Percentiles rank a stretch among this genome's conserved stretches.
Conservation (phyloP, 371 early-diverging fungal species). For the Rhizopus stolonifer region DNA sequence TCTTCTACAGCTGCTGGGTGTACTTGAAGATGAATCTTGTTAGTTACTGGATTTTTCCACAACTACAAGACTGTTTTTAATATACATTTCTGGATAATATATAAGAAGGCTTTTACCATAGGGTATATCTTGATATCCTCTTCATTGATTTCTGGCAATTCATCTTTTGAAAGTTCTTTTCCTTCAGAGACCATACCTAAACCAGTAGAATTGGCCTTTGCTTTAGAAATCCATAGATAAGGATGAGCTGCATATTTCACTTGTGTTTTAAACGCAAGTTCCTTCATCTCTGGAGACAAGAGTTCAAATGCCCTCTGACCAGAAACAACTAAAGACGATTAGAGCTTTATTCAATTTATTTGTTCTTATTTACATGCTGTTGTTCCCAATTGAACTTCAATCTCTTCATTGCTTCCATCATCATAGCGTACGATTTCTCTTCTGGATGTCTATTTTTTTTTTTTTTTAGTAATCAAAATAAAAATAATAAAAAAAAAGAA, state of each 20-base stretch:
- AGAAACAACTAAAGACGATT: slow-evolving; percentile 35
- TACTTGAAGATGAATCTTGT: slow-evolving; percentile 50
- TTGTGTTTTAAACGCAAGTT: slow-evolving; percentile 46
- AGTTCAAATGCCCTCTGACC: slow-evolving; percentile 51
- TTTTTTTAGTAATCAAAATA: no score
- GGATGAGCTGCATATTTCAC: slow-evolving; percentile 54
- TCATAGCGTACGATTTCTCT: slow-evolving; percentile 44
- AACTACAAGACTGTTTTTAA: slow-evolving; percentile 29
- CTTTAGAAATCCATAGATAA: slow-evolving; percentile 55
- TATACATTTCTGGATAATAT: no score
- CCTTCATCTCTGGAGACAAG: slow-evolving; percentile 44
- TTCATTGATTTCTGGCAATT: slow-evolving; percentile 43
- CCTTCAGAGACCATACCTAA: slow-evolving; percentile 50
- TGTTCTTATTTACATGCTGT: slow-evolving; percentile 50
- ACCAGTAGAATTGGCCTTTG: slow-evolving; percentile 36
- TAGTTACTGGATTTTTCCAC: slow-evolving; percentile 53
- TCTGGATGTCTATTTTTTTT: slow-evolving; percentile 43
- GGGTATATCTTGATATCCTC: slow-evolving; percentile 47
- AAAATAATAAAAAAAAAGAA: no score
- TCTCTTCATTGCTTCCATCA: slow-evolving; percentile 38
- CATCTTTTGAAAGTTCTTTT: slow-evolving; percentile 34
- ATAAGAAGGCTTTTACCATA: slow-evolving; percentile 29
- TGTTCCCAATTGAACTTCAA: slow-evolving; percentile 51
- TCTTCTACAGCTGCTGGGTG: slow-evolving; percentile 50
- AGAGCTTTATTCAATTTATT: not conserved